Conservation (phyloP, 2,329 filamentous ascomycete genomes). For the Sporothrix phasma region DNA sequence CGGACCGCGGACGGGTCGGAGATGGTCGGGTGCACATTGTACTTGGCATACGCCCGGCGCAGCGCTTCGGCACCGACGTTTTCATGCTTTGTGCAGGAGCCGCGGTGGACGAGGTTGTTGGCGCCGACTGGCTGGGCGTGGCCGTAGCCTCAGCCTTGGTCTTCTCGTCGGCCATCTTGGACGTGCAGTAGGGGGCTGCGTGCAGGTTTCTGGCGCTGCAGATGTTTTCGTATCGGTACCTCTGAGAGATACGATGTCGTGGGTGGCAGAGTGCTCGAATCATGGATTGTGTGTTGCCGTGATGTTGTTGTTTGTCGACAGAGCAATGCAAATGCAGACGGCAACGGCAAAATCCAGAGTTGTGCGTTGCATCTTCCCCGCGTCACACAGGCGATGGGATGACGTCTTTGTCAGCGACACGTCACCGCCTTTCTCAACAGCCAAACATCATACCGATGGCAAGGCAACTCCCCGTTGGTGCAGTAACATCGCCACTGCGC, state of each 20-base stretch:
- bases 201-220: background rate
- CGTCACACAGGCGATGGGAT: background rate
- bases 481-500: background rate
- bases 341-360: background rate
- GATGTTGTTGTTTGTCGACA: background rate
- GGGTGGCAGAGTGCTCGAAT: background rate
- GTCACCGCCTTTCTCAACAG: background rate
- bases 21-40: slow-evolving; percentile 9
- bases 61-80: slow-evolving; percentile 7
- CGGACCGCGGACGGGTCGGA: background rate
- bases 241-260: background rate
- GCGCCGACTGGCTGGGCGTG: background rate
- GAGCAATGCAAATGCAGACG: background rate
- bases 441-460: background rate
- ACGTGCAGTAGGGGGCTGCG: background rate
- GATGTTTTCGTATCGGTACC: no score
- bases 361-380: background rate
- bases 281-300: background rate
- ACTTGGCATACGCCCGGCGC: slow-evolving; percentile 12
- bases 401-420: slow-evolving; percentile 1
- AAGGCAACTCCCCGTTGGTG: background rate
- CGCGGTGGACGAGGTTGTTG: background rate
- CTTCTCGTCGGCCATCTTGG: background rate
- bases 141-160: background rate
- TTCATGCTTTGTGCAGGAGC: background rate